Evolutionary conservation across 2,329 filamentous ascomycete species (phyloP).

Genomic region (Fusarium pilosicola): DNA sequence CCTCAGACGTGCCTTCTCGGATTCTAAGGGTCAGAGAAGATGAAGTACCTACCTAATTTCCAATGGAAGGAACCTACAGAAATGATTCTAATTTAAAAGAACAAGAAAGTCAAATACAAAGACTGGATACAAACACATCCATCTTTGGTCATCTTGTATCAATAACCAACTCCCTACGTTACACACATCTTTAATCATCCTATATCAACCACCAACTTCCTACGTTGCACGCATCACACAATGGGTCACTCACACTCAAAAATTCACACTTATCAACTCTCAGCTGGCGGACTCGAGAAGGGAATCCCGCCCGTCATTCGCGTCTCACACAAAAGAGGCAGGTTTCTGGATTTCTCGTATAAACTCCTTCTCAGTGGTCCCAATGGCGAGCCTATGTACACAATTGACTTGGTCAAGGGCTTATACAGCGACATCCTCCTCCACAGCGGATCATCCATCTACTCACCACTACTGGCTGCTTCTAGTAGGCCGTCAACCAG

Average conservation of each 20-base stretch:
- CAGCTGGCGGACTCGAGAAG: slow-evolving; percentile 2
- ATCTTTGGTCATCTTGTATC: neutral
- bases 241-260: slow-evolving; percentile 36
- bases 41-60: neutral
- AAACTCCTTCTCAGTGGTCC: slow-evolving; percentile 23
- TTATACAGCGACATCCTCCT: slow-evolving; percentile 31
- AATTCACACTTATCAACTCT: slow-evolving; percentile 9
- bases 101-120: neutral
- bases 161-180: neutral
- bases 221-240: neutral
- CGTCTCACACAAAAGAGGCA: neutral
- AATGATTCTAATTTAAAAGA: neutral
- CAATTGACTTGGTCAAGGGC: slow-evolving; percentile 16
- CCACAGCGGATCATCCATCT: slow-evolving; percentile 21
- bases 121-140: neutral
- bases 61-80: neutral
- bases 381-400: slow-evolving; percentile 21
- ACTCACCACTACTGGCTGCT: slow-evolving; percentile 13
- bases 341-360: too few species aligned
- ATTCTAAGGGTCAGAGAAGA: neutral
- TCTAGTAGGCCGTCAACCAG: neutral
- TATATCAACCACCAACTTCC: neutral
- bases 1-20: too few species aligned
- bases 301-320: slow-evolving; percentile 19
- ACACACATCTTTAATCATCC: neutral